phyloP scores from a whole-genome alignment of 2,329 filamentous ascomycete species.

The Penicillium palitans region DNA sequence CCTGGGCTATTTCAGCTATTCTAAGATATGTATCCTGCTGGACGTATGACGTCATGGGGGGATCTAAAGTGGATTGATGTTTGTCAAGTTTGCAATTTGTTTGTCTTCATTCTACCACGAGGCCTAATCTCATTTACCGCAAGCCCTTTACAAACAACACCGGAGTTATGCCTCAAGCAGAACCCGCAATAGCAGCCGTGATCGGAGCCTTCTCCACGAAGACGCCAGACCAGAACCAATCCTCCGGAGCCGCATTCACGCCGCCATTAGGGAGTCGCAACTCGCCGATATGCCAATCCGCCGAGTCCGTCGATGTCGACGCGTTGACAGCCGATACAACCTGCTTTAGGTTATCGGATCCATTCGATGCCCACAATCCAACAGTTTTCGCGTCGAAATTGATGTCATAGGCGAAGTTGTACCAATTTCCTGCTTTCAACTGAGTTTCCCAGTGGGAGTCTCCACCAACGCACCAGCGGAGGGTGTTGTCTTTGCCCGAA shows the following conservation, averaged over 20 bases:
- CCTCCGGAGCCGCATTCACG: slow-evolving; percentile 56
- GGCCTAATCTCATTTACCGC: not conserved
- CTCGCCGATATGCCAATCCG: slow-evolving; percentile 72
- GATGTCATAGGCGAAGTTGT: slow-evolving; percentile 74
- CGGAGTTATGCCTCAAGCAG: slow-evolving; percentile 7
- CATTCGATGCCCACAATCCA: slow-evolving; percentile 69
- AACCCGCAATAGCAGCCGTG: slow-evolving; percentile 42
- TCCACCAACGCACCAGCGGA: slow-evolving; percentile 66
- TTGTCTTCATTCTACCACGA: not conserved
- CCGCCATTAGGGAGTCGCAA: slow-evolving; percentile 63
- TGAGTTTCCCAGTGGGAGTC: slow-evolving; percentile 63
- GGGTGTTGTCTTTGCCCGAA: slow-evolving; percentile 51
- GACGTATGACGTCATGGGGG: not conserved
- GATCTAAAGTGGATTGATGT: not conserved
- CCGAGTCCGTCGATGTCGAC: slow-evolving; percentile 64
- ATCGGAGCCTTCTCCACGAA: slow-evolving; percentile 64
- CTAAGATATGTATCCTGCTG: not conserved
- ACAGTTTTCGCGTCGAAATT: slow-evolving; percentile 65
- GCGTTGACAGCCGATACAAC: slow-evolving; percentile 62
- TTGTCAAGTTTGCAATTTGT: not conserved
- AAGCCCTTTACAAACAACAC: too few relatives aligned
- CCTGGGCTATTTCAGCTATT: not conserved
- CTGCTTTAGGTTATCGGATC: slow-evolving; percentile 56
- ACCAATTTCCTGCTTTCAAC: slow-evolving; percentile 66
- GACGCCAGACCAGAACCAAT: slow-evolving; percentile 71